Percentiles rank a stretch among this genome's conserved stretches.
Conservation (phyloP, 345 rosid species). For the Gossypium anomalum region DNA sequence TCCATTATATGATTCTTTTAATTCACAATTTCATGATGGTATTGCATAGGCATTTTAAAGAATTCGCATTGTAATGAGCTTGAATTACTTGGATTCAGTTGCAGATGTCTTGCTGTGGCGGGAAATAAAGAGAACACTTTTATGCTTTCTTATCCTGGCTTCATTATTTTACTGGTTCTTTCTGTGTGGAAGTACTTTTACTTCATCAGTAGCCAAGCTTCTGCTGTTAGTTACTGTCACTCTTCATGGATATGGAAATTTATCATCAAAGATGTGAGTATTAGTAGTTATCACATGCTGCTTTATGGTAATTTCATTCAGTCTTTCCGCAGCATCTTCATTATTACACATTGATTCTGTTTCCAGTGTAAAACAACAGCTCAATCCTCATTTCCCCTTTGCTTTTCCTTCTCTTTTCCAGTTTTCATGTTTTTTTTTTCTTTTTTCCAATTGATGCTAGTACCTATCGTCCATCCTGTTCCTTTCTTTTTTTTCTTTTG, state of each 20-base stretch:
- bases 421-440: neutral
- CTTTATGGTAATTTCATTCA: neutral
- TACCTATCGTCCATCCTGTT: neutral
- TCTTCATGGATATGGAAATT: slow-evolving; percentile 50
- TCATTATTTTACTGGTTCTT: slow-evolving; percentile 69
- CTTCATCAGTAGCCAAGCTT: slow-evolving; percentile 67
- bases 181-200: slow-evolving; percentile 62
- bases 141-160: slow-evolving; percentile 47
- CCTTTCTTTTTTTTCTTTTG: neutral
- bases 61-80: neutral
- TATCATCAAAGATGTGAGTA: slow-evolving; percentile 64
- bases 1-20: slow-evolving; percentile 13
- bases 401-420: neutral
- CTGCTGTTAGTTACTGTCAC: slow-evolving; percentile 41
- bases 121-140: slow-evolving; percentile 73
- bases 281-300: slow-evolving; percentile 1
- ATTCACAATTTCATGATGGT: neutral
- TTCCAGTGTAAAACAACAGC: neutral
- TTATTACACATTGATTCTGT: neutral
- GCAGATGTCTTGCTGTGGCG: slow-evolving; percentile 88
- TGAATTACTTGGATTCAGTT: slow-evolving; percentile 49
- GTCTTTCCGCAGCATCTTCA: neutral
- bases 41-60: neutral
- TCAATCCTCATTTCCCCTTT: neutral
- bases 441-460: neutral